Conservation (phyloP, 768 basidiomycete species). For the Guyanaporus albipodus region DNA sequence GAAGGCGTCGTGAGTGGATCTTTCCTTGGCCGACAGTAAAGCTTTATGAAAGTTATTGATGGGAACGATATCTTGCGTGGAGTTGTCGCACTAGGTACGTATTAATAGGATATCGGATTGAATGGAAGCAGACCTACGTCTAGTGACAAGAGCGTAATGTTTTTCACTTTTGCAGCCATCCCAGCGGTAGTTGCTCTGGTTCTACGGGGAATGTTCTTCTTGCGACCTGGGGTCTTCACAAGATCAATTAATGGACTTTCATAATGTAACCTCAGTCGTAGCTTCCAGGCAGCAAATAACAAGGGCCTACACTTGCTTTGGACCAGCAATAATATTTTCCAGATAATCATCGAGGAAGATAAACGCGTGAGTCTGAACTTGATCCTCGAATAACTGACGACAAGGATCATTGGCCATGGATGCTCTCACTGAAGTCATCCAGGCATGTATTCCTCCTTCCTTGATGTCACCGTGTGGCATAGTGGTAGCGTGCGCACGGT, state of each 20-base stretch:
- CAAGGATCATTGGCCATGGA: conserved; percentile 73
- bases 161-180: conserved; percentile 45
- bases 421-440: conserved; percentile 63
- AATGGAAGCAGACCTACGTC: conserved; percentile 38
- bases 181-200: conserved; percentile 40
- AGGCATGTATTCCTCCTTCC: conserved; percentile 52
- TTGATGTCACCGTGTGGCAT: conserved; percentile 12
- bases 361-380: conserved; percentile 73
- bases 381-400: conserved; percentile 64
- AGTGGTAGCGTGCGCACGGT: neutral
- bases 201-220: conserved; percentile 51
- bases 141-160: conserved; percentile 37
- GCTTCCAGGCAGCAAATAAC: neutral
- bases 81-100: conserved; percentile 32
- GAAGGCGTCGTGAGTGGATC: conserved; percentile 4
- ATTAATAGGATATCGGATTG: conserved; percentile 8
- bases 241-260: conserved; percentile 70
- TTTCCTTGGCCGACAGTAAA: conserved; percentile 35
- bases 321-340: conserved; percentile 62
- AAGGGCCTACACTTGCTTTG: conserved; percentile 57
- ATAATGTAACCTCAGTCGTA: neutral
- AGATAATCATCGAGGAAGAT: conserved; percentile 77
- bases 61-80: conserved; percentile 39
- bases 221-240: conserved; percentile 80
- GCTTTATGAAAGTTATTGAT: conserved; percentile 47